A percentile compares a stretch with the other conserved stretches of the same genome.
These are phyloP conservation scores for Carpinus fangiana DNA, from an alignment of 306 rosid genomes.

Conservation along the genomic window DNA sequence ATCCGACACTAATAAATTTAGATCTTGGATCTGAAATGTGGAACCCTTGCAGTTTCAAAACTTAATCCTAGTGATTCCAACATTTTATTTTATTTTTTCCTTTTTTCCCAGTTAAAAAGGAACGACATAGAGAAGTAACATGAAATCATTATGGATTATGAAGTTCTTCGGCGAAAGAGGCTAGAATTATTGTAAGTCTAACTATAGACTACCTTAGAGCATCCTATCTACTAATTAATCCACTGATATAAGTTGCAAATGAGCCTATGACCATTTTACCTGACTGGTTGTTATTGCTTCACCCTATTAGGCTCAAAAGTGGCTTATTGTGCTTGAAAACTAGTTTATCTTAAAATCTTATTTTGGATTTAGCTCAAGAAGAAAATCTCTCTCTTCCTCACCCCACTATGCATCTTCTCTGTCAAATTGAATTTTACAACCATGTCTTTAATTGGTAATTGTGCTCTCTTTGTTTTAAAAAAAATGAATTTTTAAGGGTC, in stretches of 20 bases:
- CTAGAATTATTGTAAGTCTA: background rate
- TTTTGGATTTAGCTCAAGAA: background rate
- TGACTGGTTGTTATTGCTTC: background rate
- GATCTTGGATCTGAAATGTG: too few species aligned
- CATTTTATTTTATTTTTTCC: too few species aligned
- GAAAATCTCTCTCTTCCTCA: background rate
- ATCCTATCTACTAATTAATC: background rate
- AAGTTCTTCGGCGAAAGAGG: background rate
- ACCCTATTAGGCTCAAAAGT: background rate
- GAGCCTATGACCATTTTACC: background rate
- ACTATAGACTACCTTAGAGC: background rate
- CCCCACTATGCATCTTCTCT: background rate
- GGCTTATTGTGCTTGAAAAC: background rate
- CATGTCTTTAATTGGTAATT: background rate
- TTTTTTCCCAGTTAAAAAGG: too few species aligned
- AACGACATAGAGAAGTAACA: background rate
- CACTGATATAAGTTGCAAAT: background rate
- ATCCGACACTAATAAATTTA: too few species aligned
- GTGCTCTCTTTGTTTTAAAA: background rate
- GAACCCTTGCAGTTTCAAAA: too few species aligned
- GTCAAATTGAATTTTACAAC: background rate
- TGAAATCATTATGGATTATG: background rate
- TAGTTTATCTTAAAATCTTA: background rate
- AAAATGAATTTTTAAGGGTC: background rate
- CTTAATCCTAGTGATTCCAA: too few species aligned